phyloP scores from a whole-genome alignment of 2,329 filamentous ascomycete species.

The Fusarium continuum region DNA sequence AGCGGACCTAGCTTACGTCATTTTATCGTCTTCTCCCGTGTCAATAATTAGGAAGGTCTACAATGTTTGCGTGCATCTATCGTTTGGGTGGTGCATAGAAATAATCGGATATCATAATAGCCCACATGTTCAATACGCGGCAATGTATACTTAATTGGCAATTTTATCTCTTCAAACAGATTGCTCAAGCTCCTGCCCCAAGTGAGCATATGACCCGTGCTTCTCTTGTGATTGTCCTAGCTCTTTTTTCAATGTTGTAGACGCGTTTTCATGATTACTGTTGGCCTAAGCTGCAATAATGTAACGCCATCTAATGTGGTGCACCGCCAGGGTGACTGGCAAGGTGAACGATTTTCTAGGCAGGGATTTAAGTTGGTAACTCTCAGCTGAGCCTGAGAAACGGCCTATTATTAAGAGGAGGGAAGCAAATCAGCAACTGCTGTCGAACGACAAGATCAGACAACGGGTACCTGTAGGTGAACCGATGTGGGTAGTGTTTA shows the following conservation, averaged over 20 bases:
- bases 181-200: background rate
- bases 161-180: slow-evolving; percentile 2
- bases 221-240: background rate
- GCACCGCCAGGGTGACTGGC: no score
- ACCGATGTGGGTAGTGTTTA: no score
- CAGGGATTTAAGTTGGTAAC: no score
- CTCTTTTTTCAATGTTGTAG: background rate
- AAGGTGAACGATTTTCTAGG: no score
- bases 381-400: no score
- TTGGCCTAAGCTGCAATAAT: no score
- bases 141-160: slow-evolving; percentile 20
- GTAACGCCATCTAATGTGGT: no score
- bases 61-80: slow-evolving; percentile 13
- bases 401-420: no score
- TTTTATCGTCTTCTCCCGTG: slow-evolving; percentile 1
- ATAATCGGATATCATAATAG: slow-evolving; percentile 25
- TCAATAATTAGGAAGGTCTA: slow-evolving; percentile 20
- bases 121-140: slow-evolving; percentile 9
- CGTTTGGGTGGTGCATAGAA: background rate
- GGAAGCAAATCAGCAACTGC: no score
- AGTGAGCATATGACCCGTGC: slow-evolving; percentile 28
- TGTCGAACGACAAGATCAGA: no score
- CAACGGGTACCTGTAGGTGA: no score
- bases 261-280: background rate
- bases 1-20: background rate